Evolutionary conservation across 768 basidiomycete genomes (phyloP).

Genomic region (Kwoniella botswanensis): DNA sequence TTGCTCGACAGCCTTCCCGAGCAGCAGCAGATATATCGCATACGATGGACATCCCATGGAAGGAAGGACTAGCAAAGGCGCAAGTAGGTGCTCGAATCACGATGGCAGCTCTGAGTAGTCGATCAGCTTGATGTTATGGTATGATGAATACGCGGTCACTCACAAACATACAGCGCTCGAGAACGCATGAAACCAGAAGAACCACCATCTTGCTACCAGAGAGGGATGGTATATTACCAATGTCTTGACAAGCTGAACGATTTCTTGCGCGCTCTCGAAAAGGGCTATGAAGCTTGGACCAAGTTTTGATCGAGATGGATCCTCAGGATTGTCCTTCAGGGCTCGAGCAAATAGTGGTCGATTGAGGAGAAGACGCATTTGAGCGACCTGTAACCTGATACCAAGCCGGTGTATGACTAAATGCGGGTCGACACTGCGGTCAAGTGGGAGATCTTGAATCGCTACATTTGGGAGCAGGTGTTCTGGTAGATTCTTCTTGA

Average conservation of each 20-base stretch:
- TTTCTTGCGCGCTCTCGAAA: constrained; percentile 54
- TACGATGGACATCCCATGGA: constrained; percentile 52
- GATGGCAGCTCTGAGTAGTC: constrained; percentile 42
- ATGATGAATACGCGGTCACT: constrained; percentile 12
- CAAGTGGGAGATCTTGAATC: constrained; percentile 47
- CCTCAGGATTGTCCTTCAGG: constrained; percentile 45
- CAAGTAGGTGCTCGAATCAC: constrained; percentile 50
- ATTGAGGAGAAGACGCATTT: constrained; percentile 52
- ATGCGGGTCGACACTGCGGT: constrained; percentile 50
- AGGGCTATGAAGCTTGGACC: constrained; percentile 47
- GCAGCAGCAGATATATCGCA: constrained; percentile 55
- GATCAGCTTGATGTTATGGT: constrained; percentile 7
- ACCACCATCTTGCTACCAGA: constrained; percentile 52
- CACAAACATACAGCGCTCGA: constrained; percentile 54
- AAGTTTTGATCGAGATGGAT: constrained; percentile 47
- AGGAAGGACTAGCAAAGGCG: constrained; percentile 53
- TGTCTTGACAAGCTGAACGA: constrained; percentile 54
- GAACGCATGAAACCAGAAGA: constrained; percentile 55
- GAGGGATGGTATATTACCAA: constrained; percentile 55
- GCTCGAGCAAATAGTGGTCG: constrained; percentile 53
- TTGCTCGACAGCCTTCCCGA: constrained; percentile 52
- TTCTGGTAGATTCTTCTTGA: constrained; percentile 49
- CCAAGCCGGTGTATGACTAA: constrained; percentile 53
- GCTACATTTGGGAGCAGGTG: constrained; percentile 41
- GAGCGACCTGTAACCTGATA: constrained; percentile 52